Percentiles rank a stretch among this genome's conserved stretches.
These are phyloP conservation scores for Trichoderma sp. DNA, from an alignment of 2,329 filamentous ascomycete genomes.

Conservation along the genomic window DNA sequence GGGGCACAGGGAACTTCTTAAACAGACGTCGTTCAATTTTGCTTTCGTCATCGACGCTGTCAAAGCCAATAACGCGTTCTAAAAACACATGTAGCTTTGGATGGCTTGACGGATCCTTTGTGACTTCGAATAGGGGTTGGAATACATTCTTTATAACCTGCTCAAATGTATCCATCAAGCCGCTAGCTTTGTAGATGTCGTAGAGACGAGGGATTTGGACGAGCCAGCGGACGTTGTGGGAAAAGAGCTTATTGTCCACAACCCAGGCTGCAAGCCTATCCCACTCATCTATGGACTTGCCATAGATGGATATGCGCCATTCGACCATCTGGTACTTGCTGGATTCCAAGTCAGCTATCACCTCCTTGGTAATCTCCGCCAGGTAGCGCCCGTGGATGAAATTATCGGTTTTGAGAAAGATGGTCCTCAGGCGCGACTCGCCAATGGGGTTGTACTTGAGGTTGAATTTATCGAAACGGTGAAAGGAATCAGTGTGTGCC, in stretches of 20 bases:
- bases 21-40: slow-evolving; percentile 93
- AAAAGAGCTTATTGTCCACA: slow-evolving; percentile 96
- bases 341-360: slow-evolving; percentile 93
- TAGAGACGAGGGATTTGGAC: slow-evolving; percentile 93
- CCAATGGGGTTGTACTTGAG: slow-evolving; percentile 98
- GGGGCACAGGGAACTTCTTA: slow-evolving; percentile 90
- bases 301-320: slow-evolving; percentile 98
- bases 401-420: slow-evolving; percentile 98
- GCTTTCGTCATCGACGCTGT: slow-evolving; percentile 97
- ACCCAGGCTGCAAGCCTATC: slow-evolving; percentile 99
- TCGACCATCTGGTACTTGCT: slow-evolving; percentile 99
- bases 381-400: slow-evolving; percentile 94
- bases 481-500: slow-evolving; percentile 97
- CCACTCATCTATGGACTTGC: slow-evolving; percentile 90
- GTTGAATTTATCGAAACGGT: slow-evolving; percentile 99
- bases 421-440: slow-evolving; percentile 92
- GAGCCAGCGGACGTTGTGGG: slow-evolving; percentile 95
- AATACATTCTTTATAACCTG: slow-evolving; percentile 90
- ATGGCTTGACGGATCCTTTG: slow-evolving; percentile 78
- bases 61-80: slow-evolving; percentile 92
- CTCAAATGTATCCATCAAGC: slow-evolving; percentile 84
- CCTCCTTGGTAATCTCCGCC: slow-evolving; percentile 96
- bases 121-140: slow-evolving; percentile 91
- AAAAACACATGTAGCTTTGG: slow-evolving; percentile 94
- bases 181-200: slow-evolving; percentile 90